A percentile compares a stretch with the other conserved stretches of the same genome.
Evolutionary conservation across 2,329 filamentous ascomycete genomes (phyloP).

Genomic region (Simplicillium sp.): DNA sequence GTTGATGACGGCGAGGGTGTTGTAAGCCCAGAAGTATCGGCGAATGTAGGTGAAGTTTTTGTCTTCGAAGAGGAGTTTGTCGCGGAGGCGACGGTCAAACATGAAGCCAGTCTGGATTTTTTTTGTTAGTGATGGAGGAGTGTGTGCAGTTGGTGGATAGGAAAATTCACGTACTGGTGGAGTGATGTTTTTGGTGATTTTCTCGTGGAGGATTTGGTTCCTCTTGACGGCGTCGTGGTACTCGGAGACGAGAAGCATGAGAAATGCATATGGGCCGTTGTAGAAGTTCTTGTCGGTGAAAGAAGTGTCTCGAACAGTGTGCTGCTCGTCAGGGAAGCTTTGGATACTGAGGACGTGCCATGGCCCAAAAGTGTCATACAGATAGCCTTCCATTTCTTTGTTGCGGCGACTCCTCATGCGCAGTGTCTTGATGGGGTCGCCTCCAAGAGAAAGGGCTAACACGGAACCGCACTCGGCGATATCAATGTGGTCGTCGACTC

Average conservation of each 20-base stretch:
- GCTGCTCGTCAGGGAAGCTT: constrained; percentile 49
- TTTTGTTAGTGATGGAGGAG: constrained; percentile 8
- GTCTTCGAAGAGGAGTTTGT: constrained; percentile 52
- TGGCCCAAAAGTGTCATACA: constrained; percentile 49
- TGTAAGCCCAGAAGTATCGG: constrained; percentile 54
- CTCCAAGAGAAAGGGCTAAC: constrained; percentile 47
- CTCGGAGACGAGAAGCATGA: constrained; percentile 48
- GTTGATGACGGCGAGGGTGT: constrained; percentile 50
- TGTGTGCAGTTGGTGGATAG: background rate
- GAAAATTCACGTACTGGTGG: constrained; percentile 31
- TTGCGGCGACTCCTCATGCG: constrained; percentile 38
- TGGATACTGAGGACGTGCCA: constrained; percentile 52
- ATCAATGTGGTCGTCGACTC: constrained; percentile 41
- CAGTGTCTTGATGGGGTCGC: constrained; percentile 37
- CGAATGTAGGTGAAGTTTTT: constrained; percentile 50
- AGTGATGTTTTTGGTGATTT: constrained; percentile 48
- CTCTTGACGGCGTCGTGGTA: constrained; percentile 51
- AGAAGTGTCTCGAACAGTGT: constrained; percentile 45
- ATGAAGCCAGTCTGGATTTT: constrained; percentile 39
- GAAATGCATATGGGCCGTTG: constrained; percentile 52
- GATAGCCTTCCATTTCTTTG: constrained; percentile 36
- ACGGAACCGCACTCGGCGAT: constrained; percentile 50
- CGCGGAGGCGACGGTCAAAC: constrained; percentile 44
- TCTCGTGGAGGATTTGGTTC: constrained; percentile 45
- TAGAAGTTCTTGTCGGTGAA: constrained; percentile 42